Evolutionary conservation across 352 stramenopile genomes (phyloP).

Genomic region (Phytopythium boreale): DNA sequence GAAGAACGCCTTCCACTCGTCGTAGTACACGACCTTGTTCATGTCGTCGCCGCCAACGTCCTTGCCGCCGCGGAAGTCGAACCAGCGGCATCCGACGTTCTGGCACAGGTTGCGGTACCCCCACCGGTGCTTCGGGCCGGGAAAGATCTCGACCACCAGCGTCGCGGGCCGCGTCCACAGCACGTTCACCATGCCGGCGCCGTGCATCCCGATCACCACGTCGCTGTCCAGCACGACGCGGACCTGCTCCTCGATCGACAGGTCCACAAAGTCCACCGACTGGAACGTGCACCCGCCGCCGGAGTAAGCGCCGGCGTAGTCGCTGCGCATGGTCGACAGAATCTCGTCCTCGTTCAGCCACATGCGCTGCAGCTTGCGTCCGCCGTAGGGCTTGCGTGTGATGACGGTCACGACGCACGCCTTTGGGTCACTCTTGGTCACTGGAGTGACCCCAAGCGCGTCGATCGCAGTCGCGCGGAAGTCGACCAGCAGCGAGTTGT

Average conservation of each 20-base stretch:
- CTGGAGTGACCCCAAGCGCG: slow-evolving; percentile 12
- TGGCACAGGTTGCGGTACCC: slow-evolving; percentile 79
- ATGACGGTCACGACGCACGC: slow-evolving; percentile 52
- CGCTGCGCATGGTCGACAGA: slow-evolving; percentile 31
- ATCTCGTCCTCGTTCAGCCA: slow-evolving; percentile 70
- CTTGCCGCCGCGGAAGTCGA: slow-evolving; percentile 44
- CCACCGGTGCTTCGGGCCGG: slow-evolving; percentile 43
- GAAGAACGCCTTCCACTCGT: slow-evolving; percentile 3
- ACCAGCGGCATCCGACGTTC: slow-evolving; percentile 59
- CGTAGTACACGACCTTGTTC: slow-evolving; percentile 1
- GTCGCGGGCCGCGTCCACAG: slow-evolving; percentile 53
- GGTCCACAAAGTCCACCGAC: slow-evolving; percentile 58
- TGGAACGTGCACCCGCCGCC: slow-evolving; percentile 28
- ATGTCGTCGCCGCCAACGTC: slow-evolving; percentile 13
- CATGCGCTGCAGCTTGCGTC: slow-evolving; percentile 47
- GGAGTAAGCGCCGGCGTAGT: slow-evolving; percentile 14
- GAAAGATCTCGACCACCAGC: slow-evolving; percentile 77
- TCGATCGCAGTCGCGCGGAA: slow-evolving; percentile 22
- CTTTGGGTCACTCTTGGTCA: background rate
- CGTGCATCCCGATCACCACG: slow-evolving; percentile 80
- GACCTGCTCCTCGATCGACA: slow-evolving; percentile 61
- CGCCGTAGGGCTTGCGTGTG: slow-evolving; percentile 39
- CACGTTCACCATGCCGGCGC: slow-evolving; percentile 74
- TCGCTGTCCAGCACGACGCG: slow-evolving; percentile 53
- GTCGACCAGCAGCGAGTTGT: slow-evolving; percentile 19